Evolutionary conservation across 345 rosid genomes (phyloP).

Genomic region (Salix arbutifolia): DNA sequence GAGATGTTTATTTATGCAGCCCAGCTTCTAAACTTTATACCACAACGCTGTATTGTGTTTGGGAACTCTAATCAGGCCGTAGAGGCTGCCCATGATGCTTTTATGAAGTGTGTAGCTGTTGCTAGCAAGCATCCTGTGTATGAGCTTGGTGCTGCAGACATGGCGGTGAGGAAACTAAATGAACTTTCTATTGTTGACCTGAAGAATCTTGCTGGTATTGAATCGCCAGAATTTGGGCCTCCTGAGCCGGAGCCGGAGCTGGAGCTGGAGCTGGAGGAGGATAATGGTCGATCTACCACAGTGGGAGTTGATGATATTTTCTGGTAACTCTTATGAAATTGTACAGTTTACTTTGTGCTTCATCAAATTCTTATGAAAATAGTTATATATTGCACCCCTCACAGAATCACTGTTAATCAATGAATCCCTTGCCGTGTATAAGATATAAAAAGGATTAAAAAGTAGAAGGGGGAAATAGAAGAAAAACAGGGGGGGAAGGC

Average conservation of each 20-base stretch:
- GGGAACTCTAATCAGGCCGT: slow-evolving; percentile 88
- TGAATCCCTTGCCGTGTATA: slow-evolving; percentile 20
- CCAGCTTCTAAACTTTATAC: slow-evolving; percentile 77
- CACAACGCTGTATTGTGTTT: slow-evolving; percentile 93
- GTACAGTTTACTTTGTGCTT: slow-evolving; percentile 46
- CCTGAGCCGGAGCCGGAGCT: slow-evolving; percentile 60
- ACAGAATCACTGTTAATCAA: background rate
- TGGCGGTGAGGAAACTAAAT: slow-evolving; percentile 71
- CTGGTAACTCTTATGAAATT: slow-evolving; percentile 49
- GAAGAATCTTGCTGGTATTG: slow-evolving; percentile 82
- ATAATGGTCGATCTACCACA: slow-evolving; percentile 37
- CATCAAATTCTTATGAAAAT: slow-evolving; percentile 26
- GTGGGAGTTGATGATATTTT: slow-evolving; percentile 62
- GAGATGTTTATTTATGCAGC: slow-evolving; percentile 89
- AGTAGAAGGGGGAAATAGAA: background rate
- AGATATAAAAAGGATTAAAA: background rate
- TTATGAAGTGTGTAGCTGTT: slow-evolving; percentile 96
- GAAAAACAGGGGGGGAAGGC: background rate
- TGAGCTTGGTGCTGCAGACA: slow-evolving; percentile 90
- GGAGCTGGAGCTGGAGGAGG: slow-evolving; percentile 69
- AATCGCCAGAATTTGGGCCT: slow-evolving; percentile 58
- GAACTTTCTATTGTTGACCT: slow-evolving; percentile 89
- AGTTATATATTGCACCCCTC: slow-evolving; percentile 1
- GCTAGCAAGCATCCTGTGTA: slow-evolving; percentile 90
- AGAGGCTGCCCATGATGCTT: slow-evolving; percentile 91